These are phyloP conservation scores for Arctium minus DNA, from an alignment of 129 eudicot genomes.

Conservation along the genomic window DNA sequence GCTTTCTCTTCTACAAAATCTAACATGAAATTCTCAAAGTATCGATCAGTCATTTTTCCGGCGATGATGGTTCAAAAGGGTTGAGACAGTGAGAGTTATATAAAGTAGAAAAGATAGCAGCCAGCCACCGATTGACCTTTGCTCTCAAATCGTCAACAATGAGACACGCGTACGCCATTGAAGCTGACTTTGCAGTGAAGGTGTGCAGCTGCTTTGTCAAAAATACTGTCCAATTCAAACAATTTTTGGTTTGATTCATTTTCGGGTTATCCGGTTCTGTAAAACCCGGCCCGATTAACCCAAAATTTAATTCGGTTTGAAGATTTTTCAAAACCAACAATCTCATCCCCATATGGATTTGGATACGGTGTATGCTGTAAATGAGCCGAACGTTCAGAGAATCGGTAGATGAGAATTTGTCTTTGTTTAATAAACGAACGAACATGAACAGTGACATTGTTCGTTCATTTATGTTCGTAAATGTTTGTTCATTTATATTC, in stretches of 20 bases:
- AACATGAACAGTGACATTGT: too few relatives aligned
- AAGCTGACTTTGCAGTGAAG: background rate
- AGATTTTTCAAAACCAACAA: too few relatives aligned
- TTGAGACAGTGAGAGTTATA: background rate
- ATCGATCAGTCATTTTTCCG: conserved; percentile 54
- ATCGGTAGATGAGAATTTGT: too few relatives aligned
- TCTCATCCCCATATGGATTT: too few relatives aligned
- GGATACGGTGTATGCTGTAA: too few relatives aligned
- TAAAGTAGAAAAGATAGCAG: background rate
- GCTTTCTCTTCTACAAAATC: conserved; percentile 50
- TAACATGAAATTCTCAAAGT: conserved; percentile 58
- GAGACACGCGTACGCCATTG: conserved; percentile 24
- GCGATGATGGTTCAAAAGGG: background rate
- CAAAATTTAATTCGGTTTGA: background rate
- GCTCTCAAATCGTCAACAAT: background rate
- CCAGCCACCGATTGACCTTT: background rate
- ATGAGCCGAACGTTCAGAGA: too few relatives aligned
- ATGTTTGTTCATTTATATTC: too few relatives aligned
- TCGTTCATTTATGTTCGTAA: too few relatives aligned
- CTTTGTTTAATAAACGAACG: too few relatives aligned
- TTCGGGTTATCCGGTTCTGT: background rate
- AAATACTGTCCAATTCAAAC: background rate
- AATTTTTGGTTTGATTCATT: background rate
- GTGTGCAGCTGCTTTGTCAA: background rate
- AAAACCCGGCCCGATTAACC: background rate